A percentile compares a stretch with the other conserved stretches of the same genome.
Conservation (phyloP, 306 rosid species). For the Neltuma alba region DNA sequence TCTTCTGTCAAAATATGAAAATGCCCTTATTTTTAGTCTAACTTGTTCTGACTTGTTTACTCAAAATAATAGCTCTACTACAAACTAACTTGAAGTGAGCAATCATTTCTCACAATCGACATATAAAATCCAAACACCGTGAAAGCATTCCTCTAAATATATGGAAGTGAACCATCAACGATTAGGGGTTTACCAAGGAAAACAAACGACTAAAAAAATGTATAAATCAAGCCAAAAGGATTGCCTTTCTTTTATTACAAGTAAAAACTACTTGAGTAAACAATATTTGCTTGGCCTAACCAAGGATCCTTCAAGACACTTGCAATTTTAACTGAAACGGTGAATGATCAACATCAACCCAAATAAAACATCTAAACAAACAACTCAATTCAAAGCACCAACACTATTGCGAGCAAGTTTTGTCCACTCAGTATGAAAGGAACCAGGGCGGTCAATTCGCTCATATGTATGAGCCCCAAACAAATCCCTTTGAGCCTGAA, state of each 20-base stretch:
- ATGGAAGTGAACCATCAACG: neutral
- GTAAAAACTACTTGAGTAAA: conserved; percentile 36
- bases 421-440: conserved; percentile 89
- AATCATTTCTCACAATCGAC: neutral
- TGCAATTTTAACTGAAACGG: conserved; percentile 40
- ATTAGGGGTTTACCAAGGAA: conserved; percentile 12
- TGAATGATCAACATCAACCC: conserved; percentile 27
- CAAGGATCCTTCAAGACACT: conserved; percentile 48
- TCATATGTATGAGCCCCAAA: conserved; percentile 96
- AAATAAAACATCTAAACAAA: conserved; percentile 33
- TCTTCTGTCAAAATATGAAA: neutral
- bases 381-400: conserved; percentile 58
- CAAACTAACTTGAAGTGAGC: neutral
- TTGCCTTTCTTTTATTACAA: conserved; percentile 55
- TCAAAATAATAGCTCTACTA: neutral
- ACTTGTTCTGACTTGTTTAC: neutral
- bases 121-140: neutral
- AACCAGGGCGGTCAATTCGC: conserved; percentile 75
- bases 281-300: conserved; percentile 45
- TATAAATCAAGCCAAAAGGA: conserved; percentile 39
- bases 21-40: neutral
- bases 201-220: conserved; percentile 22
- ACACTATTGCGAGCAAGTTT: conserved; percentile 71
- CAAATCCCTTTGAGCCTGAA: conserved; percentile 96
- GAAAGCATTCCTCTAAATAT: neutral